Conservation (phyloP, 129 eudicot species). For the Chrysanthemum seticuspe region DNA sequence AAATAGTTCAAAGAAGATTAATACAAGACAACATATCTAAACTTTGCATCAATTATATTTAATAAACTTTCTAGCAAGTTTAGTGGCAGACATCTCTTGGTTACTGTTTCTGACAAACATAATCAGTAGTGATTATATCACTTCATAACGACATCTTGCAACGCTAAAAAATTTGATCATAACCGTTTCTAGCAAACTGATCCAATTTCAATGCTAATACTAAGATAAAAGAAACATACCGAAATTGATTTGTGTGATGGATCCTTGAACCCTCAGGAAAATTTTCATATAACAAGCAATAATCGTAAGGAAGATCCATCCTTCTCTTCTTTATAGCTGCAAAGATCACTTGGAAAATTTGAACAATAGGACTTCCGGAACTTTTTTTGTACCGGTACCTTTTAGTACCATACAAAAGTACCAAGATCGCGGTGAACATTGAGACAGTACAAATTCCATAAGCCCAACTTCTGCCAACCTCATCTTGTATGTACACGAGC, state of each 20-base stretch:
- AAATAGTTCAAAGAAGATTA: too few species aligned
- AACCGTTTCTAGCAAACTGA: not conserved
- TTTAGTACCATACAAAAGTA: conserved; percentile 63
- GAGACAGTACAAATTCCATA: conserved; percentile 84
- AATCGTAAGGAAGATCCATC: conserved; percentile 59
- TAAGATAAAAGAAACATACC: conserved; percentile 33
- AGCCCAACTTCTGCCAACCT: conserved; percentile 83
- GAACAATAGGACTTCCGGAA: conserved; percentile 77
- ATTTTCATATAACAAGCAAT: conserved; percentile 59
- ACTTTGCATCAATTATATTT: too few species aligned
- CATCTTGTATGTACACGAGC: conserved; percentile 87
- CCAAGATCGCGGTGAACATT: conserved; percentile 62
- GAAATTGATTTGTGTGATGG: conserved; percentile 75
- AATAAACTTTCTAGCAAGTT: too few species aligned
- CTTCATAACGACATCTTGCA: too few species aligned
- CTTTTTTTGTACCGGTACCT: conserved; percentile 78
- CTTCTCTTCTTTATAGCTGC: conserved; percentile 64
- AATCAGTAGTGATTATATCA: too few species aligned
- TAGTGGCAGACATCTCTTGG: too few species aligned
- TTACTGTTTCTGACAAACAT: too few species aligned
- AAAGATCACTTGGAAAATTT: conserved; percentile 65
- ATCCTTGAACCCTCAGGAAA: conserved; percentile 56
- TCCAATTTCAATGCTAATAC: not conserved
- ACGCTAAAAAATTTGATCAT: too few species aligned
- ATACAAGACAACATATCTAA: too few species aligned